phyloP scores from a whole-genome alignment of 768 basidiomycete genomes.

The Suillus subluteus region DNA sequence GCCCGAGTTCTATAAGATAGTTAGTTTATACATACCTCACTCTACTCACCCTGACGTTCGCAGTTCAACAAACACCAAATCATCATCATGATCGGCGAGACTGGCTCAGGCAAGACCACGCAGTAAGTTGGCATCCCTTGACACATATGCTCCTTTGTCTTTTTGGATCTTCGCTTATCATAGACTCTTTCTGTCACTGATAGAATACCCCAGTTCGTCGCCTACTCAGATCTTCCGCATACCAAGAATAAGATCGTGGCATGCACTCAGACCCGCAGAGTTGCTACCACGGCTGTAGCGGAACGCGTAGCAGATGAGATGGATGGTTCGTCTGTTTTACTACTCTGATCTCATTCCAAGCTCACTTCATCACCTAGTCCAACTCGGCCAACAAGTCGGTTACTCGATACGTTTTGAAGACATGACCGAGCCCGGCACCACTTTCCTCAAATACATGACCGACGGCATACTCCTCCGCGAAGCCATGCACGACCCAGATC shows the following conservation, averaged over 20 bases:
- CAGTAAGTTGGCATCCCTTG: conserved; percentile 61
- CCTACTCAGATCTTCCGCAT: conserved; percentile 91
- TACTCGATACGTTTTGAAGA: conserved; percentile 99
- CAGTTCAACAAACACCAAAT: conserved; percentile 63
- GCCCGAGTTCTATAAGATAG: conserved; percentile 88
- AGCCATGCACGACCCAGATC: conserved; percentile 94
- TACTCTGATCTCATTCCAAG: background rate
- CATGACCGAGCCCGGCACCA: conserved; percentile 75
- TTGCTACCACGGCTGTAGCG: conserved; percentile 97
- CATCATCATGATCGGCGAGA: conserved; percentile 91
- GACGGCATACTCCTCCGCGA: conserved; percentile 99
- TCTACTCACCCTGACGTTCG: background rate
- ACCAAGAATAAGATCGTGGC: conserved; percentile 89
- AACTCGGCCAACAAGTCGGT: conserved; percentile 92
- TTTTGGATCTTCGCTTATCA: conserved; percentile 24
- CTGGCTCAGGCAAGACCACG: conserved; percentile 94
- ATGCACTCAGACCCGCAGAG: conserved; percentile 95
- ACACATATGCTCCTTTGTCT: conserved; percentile 23
- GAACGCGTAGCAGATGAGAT: conserved; percentile 99
- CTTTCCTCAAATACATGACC: conserved; percentile 99
- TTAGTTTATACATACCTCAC: conserved; percentile 43
- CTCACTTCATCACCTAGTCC: conserved; percentile 52
- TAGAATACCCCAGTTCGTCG: conserved; percentile 97
- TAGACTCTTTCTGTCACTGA: conserved; percentile 34
- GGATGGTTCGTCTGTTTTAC: conserved; percentile 70